A percentile compares a stretch with the other conserved stretches of the same genome.
Conservation (phyloP, 2,329 filamentous ascomycete species). For the Scytalidium lignicola region DNA sequence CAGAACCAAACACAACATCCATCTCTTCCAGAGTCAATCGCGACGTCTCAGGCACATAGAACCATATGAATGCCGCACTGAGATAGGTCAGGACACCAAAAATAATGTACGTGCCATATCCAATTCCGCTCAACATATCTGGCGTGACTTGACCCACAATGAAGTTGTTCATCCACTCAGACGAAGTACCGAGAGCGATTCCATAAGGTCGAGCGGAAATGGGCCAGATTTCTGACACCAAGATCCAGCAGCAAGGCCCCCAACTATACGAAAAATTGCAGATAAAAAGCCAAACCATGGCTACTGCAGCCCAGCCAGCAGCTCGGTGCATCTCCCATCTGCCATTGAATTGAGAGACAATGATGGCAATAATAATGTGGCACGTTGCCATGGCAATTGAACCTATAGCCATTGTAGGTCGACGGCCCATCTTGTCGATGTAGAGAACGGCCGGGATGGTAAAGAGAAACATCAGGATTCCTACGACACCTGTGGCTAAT, state of each 20-base stretch:
- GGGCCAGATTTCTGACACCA: conserved; percentile 68
- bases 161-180: conserved; percentile 53
- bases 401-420: conserved; percentile 56
- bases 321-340: conserved; percentile 50
- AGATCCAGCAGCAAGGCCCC: conserved; percentile 67
- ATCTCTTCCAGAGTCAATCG: conserved; percentile 42
- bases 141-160: conserved; percentile 17
- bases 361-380: conserved; percentile 67
- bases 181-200: conserved; percentile 58
- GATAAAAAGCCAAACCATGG: conserved; percentile 70
- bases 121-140: no score
- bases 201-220: conserved; percentile 63
- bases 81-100: conserved; percentile 59
- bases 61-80: conserved; percentile 47
- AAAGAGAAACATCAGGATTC: conserved; percentile 63
- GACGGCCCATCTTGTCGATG: conserved; percentile 59
- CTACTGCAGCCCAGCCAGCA: conserved; percentile 63
- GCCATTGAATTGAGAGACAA: conserved; percentile 58
- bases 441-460: conserved; percentile 64
- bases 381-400: conserved; percentile 63
- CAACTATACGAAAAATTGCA: conserved; percentile 75
- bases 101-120: conserved; percentile 55
- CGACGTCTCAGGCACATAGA: conserved; percentile 45
- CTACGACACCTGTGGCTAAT: conserved; percentile 66
- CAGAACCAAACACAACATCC: conserved; percentile 63